These are phyloP conservation scores for Pyrus pyrifolia DNA, from an alignment of 306 rosid genomes.

Conservation along the genomic window DNA sequence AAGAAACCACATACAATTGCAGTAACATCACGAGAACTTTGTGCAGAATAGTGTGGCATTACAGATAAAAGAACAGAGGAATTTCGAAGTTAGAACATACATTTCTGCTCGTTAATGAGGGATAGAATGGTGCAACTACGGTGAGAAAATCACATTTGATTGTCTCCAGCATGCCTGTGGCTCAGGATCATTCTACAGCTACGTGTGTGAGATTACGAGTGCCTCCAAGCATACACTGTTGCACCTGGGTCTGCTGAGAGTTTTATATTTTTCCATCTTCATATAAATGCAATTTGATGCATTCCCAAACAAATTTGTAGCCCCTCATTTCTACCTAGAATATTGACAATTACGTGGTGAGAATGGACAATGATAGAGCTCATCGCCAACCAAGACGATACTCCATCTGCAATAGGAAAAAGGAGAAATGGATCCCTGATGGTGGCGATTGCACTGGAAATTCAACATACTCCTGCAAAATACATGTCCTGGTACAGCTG, in stretches of 20 bases:
- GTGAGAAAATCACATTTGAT: not conserved
- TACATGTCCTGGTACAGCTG: not conserved
- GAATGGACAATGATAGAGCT: not conserved
- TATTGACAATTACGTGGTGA: slow-evolving; percentile 2
- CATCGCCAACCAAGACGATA: not conserved
- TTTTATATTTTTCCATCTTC: not conserved
- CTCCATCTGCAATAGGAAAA: not conserved
- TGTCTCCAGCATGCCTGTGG: not conserved
- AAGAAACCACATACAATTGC: not conserved
- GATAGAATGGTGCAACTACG: not conserved
- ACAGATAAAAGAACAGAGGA: not conserved
- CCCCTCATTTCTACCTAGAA: slow-evolving; percentile 4
- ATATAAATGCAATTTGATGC: not conserved
- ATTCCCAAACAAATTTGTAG: slow-evolving; percentile 17
- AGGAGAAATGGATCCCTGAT: not conserved
- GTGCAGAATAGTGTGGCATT: not conserved
- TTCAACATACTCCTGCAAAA: slow-evolving; percentile 20
- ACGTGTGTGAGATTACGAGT: not conserved
- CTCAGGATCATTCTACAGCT: not conserved
- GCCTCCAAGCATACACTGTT: not conserved
- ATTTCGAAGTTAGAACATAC: not conserved
- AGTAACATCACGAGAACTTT: not conserved
- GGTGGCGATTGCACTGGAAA: slow-evolving; percentile 1
- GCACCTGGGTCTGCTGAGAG: not conserved
- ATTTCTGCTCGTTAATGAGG: not conserved